Base-by-base conservation (phyloP, 352 stramenopile genomes). In the Blastocystis sp. region DNA sequence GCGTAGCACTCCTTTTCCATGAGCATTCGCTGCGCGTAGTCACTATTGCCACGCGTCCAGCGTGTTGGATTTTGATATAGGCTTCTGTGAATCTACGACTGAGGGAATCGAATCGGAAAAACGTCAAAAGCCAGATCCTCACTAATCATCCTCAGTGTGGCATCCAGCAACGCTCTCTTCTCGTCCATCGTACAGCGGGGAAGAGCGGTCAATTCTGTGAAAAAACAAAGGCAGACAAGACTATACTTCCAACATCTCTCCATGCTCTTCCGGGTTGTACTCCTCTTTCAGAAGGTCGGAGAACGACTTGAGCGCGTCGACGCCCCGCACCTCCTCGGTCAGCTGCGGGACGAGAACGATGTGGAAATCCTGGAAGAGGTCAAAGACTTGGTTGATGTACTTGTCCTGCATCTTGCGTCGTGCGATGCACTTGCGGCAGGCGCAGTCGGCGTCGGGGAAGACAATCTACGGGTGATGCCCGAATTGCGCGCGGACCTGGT, bases 361-460 rank as follows among this genome's bases (percentile, higher is more conserved):
- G 91, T 99, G 96, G 90, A 99, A 99, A 89, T 99, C 96, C 89
- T 96, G 93, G 91, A 99, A 99, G 54, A 99, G 91, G 92, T 99
- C 96, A 91, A 98, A 98, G 91, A 98, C 98, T 92, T 99, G 96
- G 89, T 97, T 95, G 89, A 99, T 98, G 92, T 99, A 99, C 92
- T 98, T 98, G 91, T 99, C 96, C 92, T 99, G 97, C 96, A 99
- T 99, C 91, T 96, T 95, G 89, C 98, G 97, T 89, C 97, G 94
- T 95, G 57, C 87, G 45, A 76, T 89, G 74, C 87, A 91, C 59
- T 78, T 81, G 34, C 61, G 59, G 43, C 87, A 65, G 6, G 42
- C 45, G 24, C 48, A 77, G 11, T 95, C 93, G 88, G 95, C 94
- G 89, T 94, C 92, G 42, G 90, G 90, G 79, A 92, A 92, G n/a